These are phyloP conservation scores for Stropharia rugosoannulata DNA, from an alignment of 768 basidiomycete species.

Conservation along the genomic window DNA sequence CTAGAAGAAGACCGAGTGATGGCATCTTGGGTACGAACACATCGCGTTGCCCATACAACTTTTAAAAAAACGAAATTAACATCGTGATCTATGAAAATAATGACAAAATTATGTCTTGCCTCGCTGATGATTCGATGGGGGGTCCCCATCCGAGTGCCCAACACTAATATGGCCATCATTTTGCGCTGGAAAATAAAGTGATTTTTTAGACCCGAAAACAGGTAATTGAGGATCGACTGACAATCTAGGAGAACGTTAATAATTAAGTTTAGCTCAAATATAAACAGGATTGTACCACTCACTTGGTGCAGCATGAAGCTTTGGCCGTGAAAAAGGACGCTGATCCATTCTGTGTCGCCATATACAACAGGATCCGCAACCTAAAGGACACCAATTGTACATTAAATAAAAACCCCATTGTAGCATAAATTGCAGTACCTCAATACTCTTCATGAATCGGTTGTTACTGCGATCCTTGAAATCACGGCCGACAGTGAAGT, in stretches of 20 bases:
- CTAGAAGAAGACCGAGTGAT: conserved; percentile 87
- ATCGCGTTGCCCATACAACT: conserved; percentile 76
- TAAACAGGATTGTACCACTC: conserved; percentile 20
- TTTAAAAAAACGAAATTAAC: not conserved
- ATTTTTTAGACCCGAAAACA: conserved; percentile 2
- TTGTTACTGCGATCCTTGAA: conserved; percentile 80
- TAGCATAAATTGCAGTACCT: conserved; percentile 41
- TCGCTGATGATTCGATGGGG: conserved; percentile 76
- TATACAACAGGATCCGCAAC: conserved; percentile 85
- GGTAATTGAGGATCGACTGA: conserved; percentile 23
- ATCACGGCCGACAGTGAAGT: conserved; percentile 90
- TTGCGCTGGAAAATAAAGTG: conserved; percentile 66
- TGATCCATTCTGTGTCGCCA: conserved; percentile 93
- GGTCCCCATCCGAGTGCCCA: conserved; percentile 73
- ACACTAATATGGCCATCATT: conserved; percentile 90
- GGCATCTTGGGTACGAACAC: conserved; percentile 96
- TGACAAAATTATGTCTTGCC: conserved; percentile 32
- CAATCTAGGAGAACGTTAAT: conserved; percentile 40
- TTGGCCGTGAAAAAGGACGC: conserved; percentile 91
- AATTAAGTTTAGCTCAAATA: not conserved
- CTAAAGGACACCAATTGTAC: conserved; percentile 34
- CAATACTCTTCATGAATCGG: conserved; percentile 86
- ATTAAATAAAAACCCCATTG: not conserved
- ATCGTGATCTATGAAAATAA: not conserved
- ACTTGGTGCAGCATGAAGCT: conserved; percentile 99